These are phyloP conservation scores for Neonectria hederae DNA, from an alignment of 2,329 filamentous ascomycete species.

Conservation along the genomic window DNA sequence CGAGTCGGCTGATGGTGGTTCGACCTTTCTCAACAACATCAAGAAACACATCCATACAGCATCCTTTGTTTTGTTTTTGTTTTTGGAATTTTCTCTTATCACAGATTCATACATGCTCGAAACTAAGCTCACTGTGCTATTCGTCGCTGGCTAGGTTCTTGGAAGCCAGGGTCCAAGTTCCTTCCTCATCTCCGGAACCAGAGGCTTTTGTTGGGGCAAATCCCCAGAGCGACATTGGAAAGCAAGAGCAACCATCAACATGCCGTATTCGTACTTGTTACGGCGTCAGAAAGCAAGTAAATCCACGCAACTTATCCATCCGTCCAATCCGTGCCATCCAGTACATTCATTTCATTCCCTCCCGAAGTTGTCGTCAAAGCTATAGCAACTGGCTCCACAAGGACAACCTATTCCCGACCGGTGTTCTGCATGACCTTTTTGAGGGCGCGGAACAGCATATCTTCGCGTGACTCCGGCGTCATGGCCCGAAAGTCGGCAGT, in stretches of 20 bases:
- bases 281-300: neutral
- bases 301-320: too few relatives aligned
- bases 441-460: too few relatives aligned
- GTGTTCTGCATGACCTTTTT: too few relatives aligned
- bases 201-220: constrained; percentile 18
- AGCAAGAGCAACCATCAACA: neutral
- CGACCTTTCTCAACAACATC: constrained; percentile 29
- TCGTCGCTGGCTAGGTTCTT: neutral
- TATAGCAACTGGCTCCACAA: too few relatives aligned
- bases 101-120: neutral
- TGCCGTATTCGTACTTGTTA: neutral
- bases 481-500: too few relatives aligned
- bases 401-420: too few relatives aligned
- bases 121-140: neutral
- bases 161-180: neutral
- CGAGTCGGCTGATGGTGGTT: constrained; percentile 41
- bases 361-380: too few relatives aligned
- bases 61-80: neutral
- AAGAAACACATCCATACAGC: neutral
- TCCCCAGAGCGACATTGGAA: constrained; percentile 1
- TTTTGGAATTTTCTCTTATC: neutral
- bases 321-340: too few relatives aligned
- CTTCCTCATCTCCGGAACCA: constrained; percentile 2
- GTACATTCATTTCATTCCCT: too few relatives aligned
- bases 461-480: too few relatives aligned